Base-by-base conservation (phyloP, 83 land plant species). In the Diphasiastrum complanatum region DNA sequence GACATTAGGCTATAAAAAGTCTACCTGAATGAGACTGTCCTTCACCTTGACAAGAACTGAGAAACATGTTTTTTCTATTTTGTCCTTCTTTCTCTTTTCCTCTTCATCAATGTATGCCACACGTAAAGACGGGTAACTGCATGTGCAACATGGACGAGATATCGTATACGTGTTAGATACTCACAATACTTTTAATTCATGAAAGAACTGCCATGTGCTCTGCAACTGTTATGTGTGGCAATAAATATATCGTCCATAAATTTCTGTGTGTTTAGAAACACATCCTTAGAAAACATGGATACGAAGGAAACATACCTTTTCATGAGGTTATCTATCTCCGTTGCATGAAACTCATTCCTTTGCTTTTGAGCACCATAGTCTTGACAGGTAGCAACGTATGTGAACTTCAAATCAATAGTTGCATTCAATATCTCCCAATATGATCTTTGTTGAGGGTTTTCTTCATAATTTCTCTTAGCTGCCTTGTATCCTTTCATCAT, bases 21-120 rank as follows among this genome's bases (percentile, higher is more conserved):
- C 47, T 76, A 84, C 93, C 89, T 87, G 86, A 48, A 84, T 88
- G 60, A 75, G 83, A 43, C 77, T 69, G 37, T 84, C 84, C 51
- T 73, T 78, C 33, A 80, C 89, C 68, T 81, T 84, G 5, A 87
- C 89, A 63, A 87, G 69, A 1, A 87, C 93, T 38, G 93, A 87
- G 50, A 81, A 87, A 50, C 79, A 87, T 6, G 79, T 83, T 62
- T 84, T 87, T 61, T 84, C 69, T 5, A 70, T 69, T 38, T 66
- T 72, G 53, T 72, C 77, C 52, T 73, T 79, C 51, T 78, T 88
- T 65, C 79, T 71, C 48, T 81, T 79, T 76, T 87, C 93, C 51
- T 76, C 82, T 60, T 87, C 93, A 77, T 87, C 93, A 54, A 87
- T 87, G 49, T 83, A 87, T 57, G 91, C 91, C 18, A 85, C 86